phyloP scores from a whole-genome alignment of 305 asterid genomes.

The Rubia balearica region DNA sequence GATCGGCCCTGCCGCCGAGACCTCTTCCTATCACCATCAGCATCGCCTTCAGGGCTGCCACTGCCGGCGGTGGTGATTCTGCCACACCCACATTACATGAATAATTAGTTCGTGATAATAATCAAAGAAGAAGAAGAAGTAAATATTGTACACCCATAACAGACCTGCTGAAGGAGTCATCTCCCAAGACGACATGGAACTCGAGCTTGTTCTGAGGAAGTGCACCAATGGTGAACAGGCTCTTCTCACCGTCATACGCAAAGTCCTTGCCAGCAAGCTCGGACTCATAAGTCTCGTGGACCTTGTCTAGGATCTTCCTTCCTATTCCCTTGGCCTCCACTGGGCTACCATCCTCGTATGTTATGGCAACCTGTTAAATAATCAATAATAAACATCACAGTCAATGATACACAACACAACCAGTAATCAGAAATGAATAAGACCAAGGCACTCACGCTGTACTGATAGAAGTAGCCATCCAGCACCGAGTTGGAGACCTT shows the following conservation, averaged over 20 bases:
- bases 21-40: constrained; percentile 46
- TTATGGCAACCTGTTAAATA: constrained; percentile 39
- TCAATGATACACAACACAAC: too few species aligned
- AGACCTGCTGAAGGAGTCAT: constrained; percentile 38
- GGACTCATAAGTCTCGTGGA: constrained; percentile 38
- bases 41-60: constrained; percentile 34
- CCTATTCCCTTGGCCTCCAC: constrained; percentile 66
- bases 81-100: neutral
- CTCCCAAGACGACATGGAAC: constrained; percentile 51
- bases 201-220: constrained; percentile 55
- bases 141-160: too few species aligned
- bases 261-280: constrained; percentile 47
- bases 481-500: neutral
- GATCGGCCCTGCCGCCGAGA: constrained; percentile 34
- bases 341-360: constrained; percentile 54
- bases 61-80: constrained; percentile 4
- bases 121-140: too few species aligned
- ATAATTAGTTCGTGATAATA: too few species aligned
- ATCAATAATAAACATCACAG: too few species aligned
- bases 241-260: constrained; percentile 72
- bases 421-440: too few species aligned
- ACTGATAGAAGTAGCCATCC: neutral
- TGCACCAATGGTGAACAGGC: constrained; percentile 58
- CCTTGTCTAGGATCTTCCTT: constrained; percentile 43
- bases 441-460: neutral